Conservation (phyloP, 2,329 filamentous ascomycete species). For the Pseudogymnoascus sp. region DNA sequence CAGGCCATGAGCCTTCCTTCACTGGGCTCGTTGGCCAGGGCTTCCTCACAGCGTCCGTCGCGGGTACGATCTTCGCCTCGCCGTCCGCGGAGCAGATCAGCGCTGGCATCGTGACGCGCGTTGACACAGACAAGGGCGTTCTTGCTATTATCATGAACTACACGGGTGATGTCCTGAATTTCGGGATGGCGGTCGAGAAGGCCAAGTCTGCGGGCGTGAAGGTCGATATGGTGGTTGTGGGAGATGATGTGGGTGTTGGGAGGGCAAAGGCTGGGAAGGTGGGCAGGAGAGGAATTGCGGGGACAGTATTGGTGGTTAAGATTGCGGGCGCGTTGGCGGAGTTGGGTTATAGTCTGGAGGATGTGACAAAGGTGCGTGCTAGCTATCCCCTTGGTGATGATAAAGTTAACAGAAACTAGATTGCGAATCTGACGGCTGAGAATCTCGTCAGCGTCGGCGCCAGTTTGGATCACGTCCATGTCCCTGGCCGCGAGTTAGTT, state of each 20-base stretch:
- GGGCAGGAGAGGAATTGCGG: conserved; percentile 81
- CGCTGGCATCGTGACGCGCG: conserved; percentile 62
- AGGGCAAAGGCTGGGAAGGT: conserved; percentile 80
- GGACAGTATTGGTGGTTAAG: conserved; percentile 87
- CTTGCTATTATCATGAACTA: conserved; percentile 95
- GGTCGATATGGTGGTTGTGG: conserved; percentile 85
- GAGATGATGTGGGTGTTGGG: conserved; percentile 87
- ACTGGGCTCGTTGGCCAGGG: conserved; percentile 76
- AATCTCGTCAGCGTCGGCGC: conserved; percentile 82
- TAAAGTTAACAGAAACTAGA: background rate
- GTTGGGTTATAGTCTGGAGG: conserved; percentile 55
- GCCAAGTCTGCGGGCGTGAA: conserved; percentile 68
- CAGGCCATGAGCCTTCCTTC: conserved; percentile 85
- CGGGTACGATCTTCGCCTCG: conserved; percentile 80
- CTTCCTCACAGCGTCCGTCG: conserved; percentile 71
- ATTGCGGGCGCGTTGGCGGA: conserved; percentile 77
- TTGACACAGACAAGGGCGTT: conserved; percentile 65
- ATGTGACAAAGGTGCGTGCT: conserved; percentile 55
- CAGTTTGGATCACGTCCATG: conserved; percentile 84
- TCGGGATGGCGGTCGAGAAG: conserved; percentile 90
- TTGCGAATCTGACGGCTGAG: conserved; percentile 58
- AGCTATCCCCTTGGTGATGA: no score
- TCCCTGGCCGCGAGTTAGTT: conserved; percentile 62
- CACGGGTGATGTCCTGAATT: conserved; percentile 83
- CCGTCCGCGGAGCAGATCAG: conserved; percentile 78